Evolutionary conservation across 441 rosid genomes (phyloP).

Genomic region (Euphorbia neoarborescens): DNA sequence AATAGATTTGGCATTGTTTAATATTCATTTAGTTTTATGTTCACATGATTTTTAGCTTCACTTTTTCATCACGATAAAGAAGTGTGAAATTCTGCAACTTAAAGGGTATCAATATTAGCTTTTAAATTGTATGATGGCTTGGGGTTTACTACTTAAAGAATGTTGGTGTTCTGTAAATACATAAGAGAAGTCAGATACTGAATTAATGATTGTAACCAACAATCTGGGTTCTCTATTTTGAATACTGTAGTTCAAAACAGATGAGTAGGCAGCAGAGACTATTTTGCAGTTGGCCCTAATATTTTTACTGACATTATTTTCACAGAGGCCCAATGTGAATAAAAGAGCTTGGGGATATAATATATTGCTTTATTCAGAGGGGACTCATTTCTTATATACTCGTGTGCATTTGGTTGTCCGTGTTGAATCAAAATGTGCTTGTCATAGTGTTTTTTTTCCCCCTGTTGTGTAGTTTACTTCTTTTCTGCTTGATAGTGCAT

Average conservation of each 20-base stretch:
- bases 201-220: neutral
- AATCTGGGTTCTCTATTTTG: neutral
- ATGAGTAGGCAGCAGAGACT: neutral
- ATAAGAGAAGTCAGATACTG: neutral
- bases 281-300: neutral
- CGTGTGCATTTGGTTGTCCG: neutral
- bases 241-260: neutral
- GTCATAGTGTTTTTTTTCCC: too few relatives aligned
- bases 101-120: neutral
- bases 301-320: neutral
- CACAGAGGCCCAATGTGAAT: neutral
- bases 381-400: neutral
- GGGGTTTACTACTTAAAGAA: neutral
- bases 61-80: neutral
- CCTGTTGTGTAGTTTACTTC: neutral
- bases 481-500: neutral
- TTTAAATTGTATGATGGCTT: neutral
- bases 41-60: neutral
- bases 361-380: neutral
- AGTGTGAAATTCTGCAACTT: neutral
- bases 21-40: neutral
- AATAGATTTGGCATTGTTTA: neutral
- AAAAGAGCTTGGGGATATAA: neutral
- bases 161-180: neutral
- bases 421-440: neutral